Base-by-base conservation (phyloP, 2,329 filamentous ascomycete genomes). In the Sporothrix sp. region DNA sequence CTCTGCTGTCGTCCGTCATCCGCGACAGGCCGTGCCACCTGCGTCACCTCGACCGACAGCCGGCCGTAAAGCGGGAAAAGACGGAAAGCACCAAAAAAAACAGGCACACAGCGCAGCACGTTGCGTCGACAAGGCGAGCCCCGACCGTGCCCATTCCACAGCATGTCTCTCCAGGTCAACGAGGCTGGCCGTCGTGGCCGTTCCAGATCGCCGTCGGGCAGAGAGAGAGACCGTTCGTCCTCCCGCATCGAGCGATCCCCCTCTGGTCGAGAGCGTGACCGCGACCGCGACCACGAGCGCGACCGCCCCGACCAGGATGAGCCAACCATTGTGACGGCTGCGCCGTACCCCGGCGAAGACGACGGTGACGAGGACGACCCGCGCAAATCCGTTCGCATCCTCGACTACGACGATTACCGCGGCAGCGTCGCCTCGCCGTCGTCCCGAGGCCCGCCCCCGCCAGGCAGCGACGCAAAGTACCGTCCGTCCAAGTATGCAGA, bases 151-250 rank as follows among this genome's bases (percentile, higher is more conserved):
- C 16, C 16, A 10, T 33, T 18, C 11, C 44, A n/a, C 20, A 58
- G 52, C 59, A 79, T 79, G 75, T 45, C 76, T 58, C 66, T 78
- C 39, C 66, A 68, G 50, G 70, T 75, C 48, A 71, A 73, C 52
- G 69, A 71, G 51, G 61, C 62, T 52, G 63, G 65, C 44, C 68
- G 68, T 40, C 69, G 71, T 49, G 70, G 66, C 44, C 73, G 73
- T 48, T 73, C 74, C 47, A 68, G 69, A 48, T 78, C 75, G 0
- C 68, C 65, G 42, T 67, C 62, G 60, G 71, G 65, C 62, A 61
- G 61, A 7, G 60, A 62, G 50, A 60, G 61, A 49, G 61, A 62
- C 51, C 61, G 61, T 47, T 62, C 63, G 21, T 42, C 46, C 2
- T 42, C 44, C n/a, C 51, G 53, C n/a, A 46, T 54, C 6, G 54